These are phyloP conservation scores for Phialophora verrucosa DNA, from an alignment of 2,329 filamentous ascomycete genomes.

Conservation along the genomic window DNA sequence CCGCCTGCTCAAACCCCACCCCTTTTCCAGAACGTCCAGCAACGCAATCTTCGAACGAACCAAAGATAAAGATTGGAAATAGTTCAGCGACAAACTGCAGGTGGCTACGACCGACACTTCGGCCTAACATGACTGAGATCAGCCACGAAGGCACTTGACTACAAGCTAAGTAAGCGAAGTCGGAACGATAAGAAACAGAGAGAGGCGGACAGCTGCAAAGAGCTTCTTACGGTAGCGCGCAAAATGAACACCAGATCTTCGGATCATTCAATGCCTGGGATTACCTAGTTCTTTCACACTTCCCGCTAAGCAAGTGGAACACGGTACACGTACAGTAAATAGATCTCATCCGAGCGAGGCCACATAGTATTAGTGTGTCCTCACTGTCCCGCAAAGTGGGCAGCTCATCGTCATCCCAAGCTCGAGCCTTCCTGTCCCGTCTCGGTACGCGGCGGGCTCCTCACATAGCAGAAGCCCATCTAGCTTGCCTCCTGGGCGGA, in stretches of 20 bases:
- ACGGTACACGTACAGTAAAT: background rate
- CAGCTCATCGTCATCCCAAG: background rate
- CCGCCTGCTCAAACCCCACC: background rate
- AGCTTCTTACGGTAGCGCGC: background rate
- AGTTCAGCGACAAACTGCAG: background rate
- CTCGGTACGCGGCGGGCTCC: background rate
- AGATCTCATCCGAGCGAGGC: background rate
- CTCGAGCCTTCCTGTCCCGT: background rate
- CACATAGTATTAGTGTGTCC: background rate
- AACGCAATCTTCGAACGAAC: background rate
- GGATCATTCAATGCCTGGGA: background rate
- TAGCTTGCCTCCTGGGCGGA: slow-evolving; percentile 9
- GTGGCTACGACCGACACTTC: background rate
- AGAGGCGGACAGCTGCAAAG: background rate
- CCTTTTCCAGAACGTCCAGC: background rate
- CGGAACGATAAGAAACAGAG: background rate
- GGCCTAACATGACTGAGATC: background rate
- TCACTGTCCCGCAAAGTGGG: background rate
- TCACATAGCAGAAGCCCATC: slow-evolving; percentile 6
- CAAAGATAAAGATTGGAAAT: background rate
- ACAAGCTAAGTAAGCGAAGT: background rate
- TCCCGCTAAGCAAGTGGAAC: background rate
- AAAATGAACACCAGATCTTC: background rate
- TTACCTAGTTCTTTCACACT: background rate
- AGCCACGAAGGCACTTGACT: background rate